Evolutionary conservation across 345 rosid genomes (phyloP), one percentile per base, ranked within the genome.

Genomic region (Brassica nigra): DNA sequence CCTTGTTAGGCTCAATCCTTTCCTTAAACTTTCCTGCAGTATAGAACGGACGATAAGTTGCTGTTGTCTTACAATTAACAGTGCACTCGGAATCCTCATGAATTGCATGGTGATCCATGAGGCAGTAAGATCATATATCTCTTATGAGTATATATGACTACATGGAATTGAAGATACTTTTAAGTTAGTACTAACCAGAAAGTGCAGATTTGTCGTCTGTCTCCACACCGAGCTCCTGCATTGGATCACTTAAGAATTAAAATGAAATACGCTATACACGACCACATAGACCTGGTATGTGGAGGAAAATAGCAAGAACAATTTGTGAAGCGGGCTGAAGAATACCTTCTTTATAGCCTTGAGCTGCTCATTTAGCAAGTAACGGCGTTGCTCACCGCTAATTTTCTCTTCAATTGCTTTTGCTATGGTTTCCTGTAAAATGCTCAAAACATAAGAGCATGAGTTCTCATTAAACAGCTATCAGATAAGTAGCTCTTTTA

Each of bases 191-290:
- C 95, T 75, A 58, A 95, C 98, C 89, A 54, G 99, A 90, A 63
- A 96, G 98, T 57, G 99, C 97, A 70, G 99, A 93, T 84, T 96
- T 96, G 85, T 96, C 98, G 82, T 96, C 99, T 20, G 98, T 89
- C 85, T 96, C 99, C 87, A 96, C 83, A 37, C 99, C 99, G 73
- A 96, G 97, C 82, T 95, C 99, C 99, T 93, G 89, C 69, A 80
- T 37, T 37, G 70, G 31, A 69, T 80, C 28, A 82, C 67, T 64
- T 30, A 5, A 5, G 31, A 62, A 62, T 62, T 62, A 62, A 73
- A 70, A 77, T 64, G 55, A 68, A 49, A 75, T 42, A 33, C 61
- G 73, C 29, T 70, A 80, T 33, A 69, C 55, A 79, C 44, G 18
- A 18, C 23, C 66, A 74, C 18, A 62, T 28, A 73, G 37, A 58